A percentile compares a stretch with the other conserved stretches of the same genome.
Evolutionary conservation across 257 asterid genomes (phyloP).

Genomic region (Scutellaria baicalensis): DNA sequence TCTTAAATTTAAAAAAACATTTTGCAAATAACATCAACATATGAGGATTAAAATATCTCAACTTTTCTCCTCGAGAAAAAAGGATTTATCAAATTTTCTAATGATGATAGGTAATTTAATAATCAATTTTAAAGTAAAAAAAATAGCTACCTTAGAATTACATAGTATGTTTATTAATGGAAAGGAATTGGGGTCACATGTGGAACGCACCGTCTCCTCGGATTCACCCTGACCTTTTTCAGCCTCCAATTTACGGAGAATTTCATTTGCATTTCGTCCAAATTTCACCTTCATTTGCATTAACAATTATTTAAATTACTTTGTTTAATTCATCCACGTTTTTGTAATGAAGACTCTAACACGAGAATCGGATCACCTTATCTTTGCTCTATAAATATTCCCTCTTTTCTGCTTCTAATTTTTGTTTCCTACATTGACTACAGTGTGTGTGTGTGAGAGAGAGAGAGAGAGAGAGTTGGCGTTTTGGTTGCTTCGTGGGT

Average conservation of each 20-base stretch:
- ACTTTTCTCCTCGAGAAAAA: no score
- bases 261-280: slow-evolving; percentile 13
- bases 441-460: slow-evolving; percentile 4
- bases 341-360: slow-evolving; percentile 6
- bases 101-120: neutral
- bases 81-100: no score
- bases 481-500: slow-evolving; percentile 9
- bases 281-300: slow-evolving; percentile 29
- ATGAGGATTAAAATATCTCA: no score
- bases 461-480: slow-evolving; percentile 9
- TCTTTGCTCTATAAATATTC: slow-evolving; percentile 42
- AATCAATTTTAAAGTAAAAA: neutral
- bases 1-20: no score
- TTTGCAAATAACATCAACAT: no score
- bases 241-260: slow-evolving; percentile 15
- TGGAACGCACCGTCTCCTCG: slow-evolving; percentile 15
- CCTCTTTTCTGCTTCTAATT: neutral
- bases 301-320: neutral
- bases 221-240: slow-evolving; percentile 7
- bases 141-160: neutral
- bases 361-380: slow-evolving; percentile 48
- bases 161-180: neutral
- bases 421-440: neutral
- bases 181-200: neutral
- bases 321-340: neutral